Conservation (phyloP, 495 filamentous ascomycete genomes). For the Cryomyces antarcticus region DNA sequence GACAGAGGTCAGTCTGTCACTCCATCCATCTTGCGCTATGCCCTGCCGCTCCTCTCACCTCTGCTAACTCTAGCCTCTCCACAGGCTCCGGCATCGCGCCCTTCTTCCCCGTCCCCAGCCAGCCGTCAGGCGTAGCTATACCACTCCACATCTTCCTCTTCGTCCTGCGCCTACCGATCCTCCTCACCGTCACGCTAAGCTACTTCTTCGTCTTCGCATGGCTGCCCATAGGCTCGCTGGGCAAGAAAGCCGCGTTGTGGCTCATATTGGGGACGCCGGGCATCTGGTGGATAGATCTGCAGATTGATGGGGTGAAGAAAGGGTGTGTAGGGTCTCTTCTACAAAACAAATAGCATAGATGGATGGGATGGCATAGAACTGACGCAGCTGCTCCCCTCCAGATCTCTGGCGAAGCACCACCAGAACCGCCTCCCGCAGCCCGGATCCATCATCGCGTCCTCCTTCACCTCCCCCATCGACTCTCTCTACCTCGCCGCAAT, state of each 20-base stretch:
- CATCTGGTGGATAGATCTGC: slow-evolving; percentile 94
- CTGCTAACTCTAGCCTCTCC: not conserved
- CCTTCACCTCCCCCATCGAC: slow-evolving; percentile 82
- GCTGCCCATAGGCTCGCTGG: slow-evolving; percentile 61
- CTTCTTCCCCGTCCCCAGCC: slow-evolving; percentile 60
- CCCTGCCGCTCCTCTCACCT: not conserved
- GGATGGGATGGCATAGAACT: not conserved
- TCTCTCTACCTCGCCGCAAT: slow-evolving; percentile 89
- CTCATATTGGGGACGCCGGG: slow-evolving; percentile 65
- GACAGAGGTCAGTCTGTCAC: not conserved
- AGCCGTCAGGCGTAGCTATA: slow-evolving; percentile 36
- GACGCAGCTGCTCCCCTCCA: slow-evolving; percentile 7
- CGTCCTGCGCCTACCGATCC: slow-evolving; percentile 55
- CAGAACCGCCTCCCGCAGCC: slow-evolving; percentile 51
- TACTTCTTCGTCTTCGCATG: slow-evolving; percentile 74
- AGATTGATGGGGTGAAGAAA: slow-evolving; percentile 85
- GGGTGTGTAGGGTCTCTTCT: slow-evolving; percentile 28
- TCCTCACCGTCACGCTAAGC: slow-evolving; percentile 41
- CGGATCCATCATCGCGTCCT: slow-evolving; percentile 64
- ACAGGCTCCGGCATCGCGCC: slow-evolving; percentile 89
- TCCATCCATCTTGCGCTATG: not conserved
- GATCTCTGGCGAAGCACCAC: slow-evolving; percentile 33
- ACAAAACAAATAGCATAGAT: not conserved
- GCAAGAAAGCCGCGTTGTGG: slow-evolving; percentile 74
- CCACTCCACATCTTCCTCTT: slow-evolving; percentile 53